Evolutionary conservation across 768 basidiomycete genomes (phyloP), one percentile per base, ranked within the genome.

Genomic region (Leccinum obscurum): DNA sequence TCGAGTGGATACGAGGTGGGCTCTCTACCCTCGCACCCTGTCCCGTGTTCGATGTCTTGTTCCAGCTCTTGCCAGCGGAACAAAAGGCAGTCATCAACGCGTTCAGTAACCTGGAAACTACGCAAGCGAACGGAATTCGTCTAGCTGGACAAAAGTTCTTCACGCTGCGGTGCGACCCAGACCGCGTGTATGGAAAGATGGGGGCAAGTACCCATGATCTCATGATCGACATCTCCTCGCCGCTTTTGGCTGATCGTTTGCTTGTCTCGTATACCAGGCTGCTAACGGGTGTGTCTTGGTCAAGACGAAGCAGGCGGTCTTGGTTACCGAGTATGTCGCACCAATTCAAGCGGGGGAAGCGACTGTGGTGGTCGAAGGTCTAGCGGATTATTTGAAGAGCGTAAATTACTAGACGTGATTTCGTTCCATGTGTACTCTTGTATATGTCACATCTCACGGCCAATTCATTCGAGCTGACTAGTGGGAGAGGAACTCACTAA

Each of bases 261-360:
- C 2, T 28, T 34, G 17, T 17, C 7, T 32, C 14, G 2, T 35
- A 24, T n/a, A 22, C 68, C 68, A 95, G 93, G 81, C 80, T 22
- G 81, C 80, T 22, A 85, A 92, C 71, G 95, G 95, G 1, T 84
- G 79, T 39, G 67, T 83, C 32, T 67, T 94, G 60, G 86, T 90
- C 52, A 90, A 90, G 80, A 95, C 93, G 17, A 88, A 82, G 62
- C 89, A 91, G 68, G 93, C 92, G n/a, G 77, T 96, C 58, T 79
- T 98, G 55, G 86, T 97, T 22, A 84, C 85, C 6, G 87, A 88
- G 69, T 98, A 96, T 74, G 60, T 60, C 0, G 77, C 80, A 6
- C 92, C 92, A 0, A 69, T 72, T 44, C 88, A 90, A 70, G 87
- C 85, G 2, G 66, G 77, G 15, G 94, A 95, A 71, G 79, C 83